These are phyloP conservation scores for Leptodontidium sp. DNA, from an alignment of 2,329 filamentous ascomycete genomes.

Conservation along the genomic window DNA sequence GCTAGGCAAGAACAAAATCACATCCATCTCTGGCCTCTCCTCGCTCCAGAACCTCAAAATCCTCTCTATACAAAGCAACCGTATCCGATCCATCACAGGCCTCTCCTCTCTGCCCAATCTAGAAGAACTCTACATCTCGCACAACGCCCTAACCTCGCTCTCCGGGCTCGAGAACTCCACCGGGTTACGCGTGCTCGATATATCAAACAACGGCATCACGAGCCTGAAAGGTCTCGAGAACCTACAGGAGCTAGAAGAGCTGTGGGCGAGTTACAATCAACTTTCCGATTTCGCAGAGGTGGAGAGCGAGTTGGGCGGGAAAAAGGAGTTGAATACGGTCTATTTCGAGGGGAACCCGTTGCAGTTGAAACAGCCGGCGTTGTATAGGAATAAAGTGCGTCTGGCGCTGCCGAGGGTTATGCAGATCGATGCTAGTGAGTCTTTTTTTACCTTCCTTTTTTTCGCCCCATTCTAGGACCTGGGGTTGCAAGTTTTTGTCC, in stretches of 20 bases:
- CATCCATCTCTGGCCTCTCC: conserved; percentile 78
- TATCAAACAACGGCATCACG: conserved; percentile 85
- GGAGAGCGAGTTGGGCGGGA: conserved; percentile 79
- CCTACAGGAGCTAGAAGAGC: conserved; percentile 79
- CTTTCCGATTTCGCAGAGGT: conserved; percentile 83
- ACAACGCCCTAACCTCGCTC: conserved; percentile 86
- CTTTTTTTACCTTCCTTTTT: neutral
- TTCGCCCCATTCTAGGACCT: neutral
- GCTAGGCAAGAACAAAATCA: conserved; percentile 97
- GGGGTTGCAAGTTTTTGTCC: neutral
- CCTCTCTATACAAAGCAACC: conserved; percentile 94
- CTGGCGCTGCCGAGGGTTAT: conserved; percentile 85
- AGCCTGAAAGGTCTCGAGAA: conserved; percentile 76
- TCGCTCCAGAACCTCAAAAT: conserved; percentile 82
- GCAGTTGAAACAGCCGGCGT: conserved; percentile 77
- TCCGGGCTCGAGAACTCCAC: conserved; percentile 71
- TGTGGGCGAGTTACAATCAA: conserved; percentile 94
- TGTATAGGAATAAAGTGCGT: conserved; percentile 94
- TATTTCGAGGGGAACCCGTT: conserved; percentile 97
- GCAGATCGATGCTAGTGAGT: conserved; percentile 98
- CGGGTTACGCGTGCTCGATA: conserved; percentile 81
- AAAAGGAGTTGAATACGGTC: conserved; percentile 83
- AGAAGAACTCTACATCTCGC: conserved; percentile 94
- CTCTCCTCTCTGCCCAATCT: conserved; percentile 77
- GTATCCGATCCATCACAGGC: conserved; percentile 80